phyloP scores from a whole-genome alignment of 202 grass and related monocot species.

The Schoenoplectus triqueter region DNA sequence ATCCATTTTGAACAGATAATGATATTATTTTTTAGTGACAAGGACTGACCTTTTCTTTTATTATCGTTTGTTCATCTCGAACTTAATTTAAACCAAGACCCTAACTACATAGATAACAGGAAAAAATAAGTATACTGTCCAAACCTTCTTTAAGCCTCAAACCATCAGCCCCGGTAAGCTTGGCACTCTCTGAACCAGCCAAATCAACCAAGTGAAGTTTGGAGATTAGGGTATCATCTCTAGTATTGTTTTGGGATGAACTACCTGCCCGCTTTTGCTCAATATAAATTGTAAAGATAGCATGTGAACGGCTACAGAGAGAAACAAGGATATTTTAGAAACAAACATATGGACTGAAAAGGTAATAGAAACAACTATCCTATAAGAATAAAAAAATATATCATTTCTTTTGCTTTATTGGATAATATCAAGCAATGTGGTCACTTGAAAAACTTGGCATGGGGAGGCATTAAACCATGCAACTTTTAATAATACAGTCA shows the following conservation, averaged over 20 bases:
- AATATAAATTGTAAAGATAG: conserved; percentile 86
- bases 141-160: conserved; percentile 94
- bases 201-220: conserved; percentile 98
- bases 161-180: conserved; percentile 91
- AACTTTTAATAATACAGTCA: neutral
- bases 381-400: conserved; percentile 22
- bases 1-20: conserved; percentile 2
- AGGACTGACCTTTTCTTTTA: conserved; percentile 9
- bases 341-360: neutral
- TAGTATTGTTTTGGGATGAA: conserved; percentile 47
- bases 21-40: neutral
- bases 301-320: conserved; percentile 84
- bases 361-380: neutral
- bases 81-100: conserved; percentile 1
- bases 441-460: neutral
- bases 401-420: neutral
- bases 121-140: neutral
- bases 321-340: neutral
- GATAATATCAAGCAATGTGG: neutral
- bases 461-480: neutral
- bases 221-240: conserved; percentile 69
- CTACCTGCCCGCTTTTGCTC: conserved; percentile 81
- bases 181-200: conserved; percentile 97
- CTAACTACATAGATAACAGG: conserved; percentile 30
- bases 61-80: neutral